Conservation (phyloP, 768 basidiomycete genomes). For the Suillus tomentosus region DNA sequence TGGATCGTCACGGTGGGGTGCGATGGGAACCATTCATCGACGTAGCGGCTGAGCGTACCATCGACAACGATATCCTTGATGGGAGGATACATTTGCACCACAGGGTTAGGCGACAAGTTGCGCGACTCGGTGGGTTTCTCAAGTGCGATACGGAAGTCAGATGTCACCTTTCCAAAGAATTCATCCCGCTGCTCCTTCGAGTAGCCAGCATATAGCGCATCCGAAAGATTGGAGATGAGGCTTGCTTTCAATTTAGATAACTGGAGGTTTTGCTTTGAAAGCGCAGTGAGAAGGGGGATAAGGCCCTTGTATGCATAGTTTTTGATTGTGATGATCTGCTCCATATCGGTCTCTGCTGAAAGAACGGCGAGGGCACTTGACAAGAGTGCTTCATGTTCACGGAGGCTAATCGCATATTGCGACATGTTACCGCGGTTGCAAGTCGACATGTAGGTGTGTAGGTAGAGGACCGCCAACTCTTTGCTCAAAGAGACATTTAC, state of each 20-base stretch:
- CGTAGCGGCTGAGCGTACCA: constrained; percentile 26
- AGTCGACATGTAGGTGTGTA: constrained; percentile 49
- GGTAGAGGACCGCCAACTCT: constrained; percentile 38
- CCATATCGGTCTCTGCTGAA: constrained; percentile 20
- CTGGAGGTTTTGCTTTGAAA: constrained; percentile 35
- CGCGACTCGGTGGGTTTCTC: not conserved
- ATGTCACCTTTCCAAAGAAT: constrained; percentile 23
- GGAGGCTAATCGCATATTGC: constrained; percentile 30
- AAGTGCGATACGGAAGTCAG: constrained; percentile 7
- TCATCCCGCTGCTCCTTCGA: constrained; percentile 23
- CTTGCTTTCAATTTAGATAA: constrained; percentile 30
- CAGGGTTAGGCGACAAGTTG: not conserved
- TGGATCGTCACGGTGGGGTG: constrained; percentile 31
- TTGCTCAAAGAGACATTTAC: not conserved
- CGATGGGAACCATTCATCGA: constrained; percentile 37
- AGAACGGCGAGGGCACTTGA: constrained; percentile 39
- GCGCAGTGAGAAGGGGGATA: constrained; percentile 43
- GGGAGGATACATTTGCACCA: constrained; percentile 17
- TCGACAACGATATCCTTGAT: constrained; percentile 25
- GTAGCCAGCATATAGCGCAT: constrained; percentile 25
- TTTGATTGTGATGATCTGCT: constrained; percentile 19
- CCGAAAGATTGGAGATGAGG: constrained; percentile 22
- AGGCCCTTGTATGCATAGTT: constrained; percentile 42
- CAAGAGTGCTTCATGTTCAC: constrained; percentile 49
- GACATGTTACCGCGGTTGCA: constrained; percentile 30